Base-by-base conservation (phyloP, 768 basidiomycete species). In the Auriscalpium orientale region DNA sequence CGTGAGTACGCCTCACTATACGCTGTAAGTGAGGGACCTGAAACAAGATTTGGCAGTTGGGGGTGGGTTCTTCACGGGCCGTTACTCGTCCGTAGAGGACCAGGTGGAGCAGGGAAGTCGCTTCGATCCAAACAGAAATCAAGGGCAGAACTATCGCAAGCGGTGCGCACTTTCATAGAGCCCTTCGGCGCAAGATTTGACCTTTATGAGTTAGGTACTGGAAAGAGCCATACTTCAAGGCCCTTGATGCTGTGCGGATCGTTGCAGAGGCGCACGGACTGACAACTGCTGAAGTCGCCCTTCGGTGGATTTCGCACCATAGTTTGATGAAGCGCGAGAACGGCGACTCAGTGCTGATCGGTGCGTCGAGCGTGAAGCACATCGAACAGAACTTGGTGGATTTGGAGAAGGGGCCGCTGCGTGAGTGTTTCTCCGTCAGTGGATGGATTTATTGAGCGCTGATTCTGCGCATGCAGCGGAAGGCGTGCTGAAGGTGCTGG, bases 341-440 rank as follows among this genome's bases (percentile, higher is more conserved):
- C 22, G 76, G 78, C 11, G 79, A 81, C 60, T 66, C 77, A 21
- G 69, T 85, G 55, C 68, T 86, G 54, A 84, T 87, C 60, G 84
- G 84, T n/a, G 84, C 83, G 28, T 80, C 78, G 4, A 81, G 74
- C 56, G 49, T 79, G 59, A 70, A 71, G 34, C 84, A 87, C 61
- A 78, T 84, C 48, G 76, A 84, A 64, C 70, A 78, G 69, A 82
- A 82, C 61, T 58, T 81, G 16, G 43, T 68, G 15, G 80, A 83
- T 59, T 64, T 81, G 4, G 79, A 82, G 67, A 81, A 83, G 62
- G 79, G 79, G 0, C 82, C 82, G 6, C 68, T 84, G 48, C 81
- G 74, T 76, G 59, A 67, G 73, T 21, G 8, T 46, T 18, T 33
- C 10, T 45, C 37, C 3, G 7, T 7, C 37, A 9, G 9, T 28